phyloP scores from a whole-genome alignment of 352 stramenopile genomes.

The Phytophthora chlamydospora region DNA sequence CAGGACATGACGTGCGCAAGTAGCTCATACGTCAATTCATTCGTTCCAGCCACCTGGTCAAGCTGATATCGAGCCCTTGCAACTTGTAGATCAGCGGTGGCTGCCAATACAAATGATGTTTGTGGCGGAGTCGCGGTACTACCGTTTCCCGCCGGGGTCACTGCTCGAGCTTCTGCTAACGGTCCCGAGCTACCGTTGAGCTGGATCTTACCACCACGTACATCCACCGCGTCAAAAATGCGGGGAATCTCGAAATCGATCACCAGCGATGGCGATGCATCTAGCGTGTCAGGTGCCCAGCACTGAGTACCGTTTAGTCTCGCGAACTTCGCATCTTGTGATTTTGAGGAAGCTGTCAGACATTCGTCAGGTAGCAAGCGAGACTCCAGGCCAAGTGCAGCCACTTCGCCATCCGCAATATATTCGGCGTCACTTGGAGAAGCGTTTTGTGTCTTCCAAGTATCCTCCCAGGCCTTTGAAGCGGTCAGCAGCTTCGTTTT shows the following conservation, averaged over 20 bases:
- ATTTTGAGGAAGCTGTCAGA: conserved; percentile 60
- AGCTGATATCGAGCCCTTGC: conserved; percentile 48
- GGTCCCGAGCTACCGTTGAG: conserved; percentile 2
- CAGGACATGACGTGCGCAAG: conserved; percentile 78
- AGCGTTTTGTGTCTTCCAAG: conserved; percentile 25
- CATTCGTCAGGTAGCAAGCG: conserved; percentile 64
- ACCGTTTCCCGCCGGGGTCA: not conserved
- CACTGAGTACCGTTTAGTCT: conserved; percentile 64
- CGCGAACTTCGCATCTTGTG: conserved; percentile 59
- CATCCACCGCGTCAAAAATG: conserved; percentile 62
- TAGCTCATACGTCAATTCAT: conserved; percentile 72
- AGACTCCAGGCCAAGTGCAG: conserved; percentile 64
- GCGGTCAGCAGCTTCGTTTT: conserved; percentile 41
- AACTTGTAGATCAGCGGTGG: conserved; percentile 37
- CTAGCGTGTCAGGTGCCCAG: conserved; percentile 63
- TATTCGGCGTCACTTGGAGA: conserved; percentile 33
- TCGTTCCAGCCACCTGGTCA: conserved; percentile 54
- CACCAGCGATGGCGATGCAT: conserved; percentile 58
- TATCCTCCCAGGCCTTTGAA: conserved; percentile 44
- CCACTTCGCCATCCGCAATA: conserved; percentile 48
- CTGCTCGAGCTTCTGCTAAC: conserved; percentile 9
- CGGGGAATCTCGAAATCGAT: conserved; percentile 78
- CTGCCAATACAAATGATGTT: conserved; percentile 55
- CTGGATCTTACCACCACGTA: conserved; percentile 64
- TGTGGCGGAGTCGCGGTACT: not conserved